Percentiles rank a stretch among this genome's conserved stretches.
phyloP scores from a whole-genome alignment of 176 grass and related monocot species.

The Avena eriantha region DNA sequence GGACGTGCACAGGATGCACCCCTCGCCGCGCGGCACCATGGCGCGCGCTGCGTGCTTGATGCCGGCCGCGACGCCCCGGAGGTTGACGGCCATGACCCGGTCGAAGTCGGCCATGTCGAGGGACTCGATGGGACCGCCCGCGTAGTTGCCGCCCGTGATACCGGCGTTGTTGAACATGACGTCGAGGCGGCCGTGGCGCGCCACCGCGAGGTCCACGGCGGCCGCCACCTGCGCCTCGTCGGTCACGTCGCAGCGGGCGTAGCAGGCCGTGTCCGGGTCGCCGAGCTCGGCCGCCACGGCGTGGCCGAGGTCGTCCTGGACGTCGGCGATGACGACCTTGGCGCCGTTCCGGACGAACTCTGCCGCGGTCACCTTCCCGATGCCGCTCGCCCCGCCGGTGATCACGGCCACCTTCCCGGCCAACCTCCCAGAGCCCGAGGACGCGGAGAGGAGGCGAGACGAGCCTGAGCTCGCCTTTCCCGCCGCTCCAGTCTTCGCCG shows the following conservation, averaged over 20 bases:
- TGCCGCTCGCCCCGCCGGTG: slow-evolving; percentile 43
- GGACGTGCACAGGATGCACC: slow-evolving; percentile 12
- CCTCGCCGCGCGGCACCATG: slow-evolving; percentile 44
- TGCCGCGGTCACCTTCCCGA: background rate
- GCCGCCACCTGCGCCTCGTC: slow-evolving; percentile 21
- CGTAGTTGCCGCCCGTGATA: background rate
- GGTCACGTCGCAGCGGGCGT: slow-evolving; percentile 10
- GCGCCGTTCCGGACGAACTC: slow-evolving; percentile 22
- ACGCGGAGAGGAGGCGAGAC: background rate
- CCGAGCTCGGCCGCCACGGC: background rate
- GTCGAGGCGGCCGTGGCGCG: slow-evolving; percentile 14
- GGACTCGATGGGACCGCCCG: background rate
- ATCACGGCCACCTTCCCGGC: slow-evolving; percentile 43
- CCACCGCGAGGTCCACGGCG: background rate
- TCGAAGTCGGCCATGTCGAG: slow-evolving; percentile 46
- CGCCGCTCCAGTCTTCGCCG: background rate
- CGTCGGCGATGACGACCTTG: slow-evolving; percentile 14
- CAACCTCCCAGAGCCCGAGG: background rate
- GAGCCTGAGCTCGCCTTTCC: background rate
- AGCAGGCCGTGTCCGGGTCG: background rate
- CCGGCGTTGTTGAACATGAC: slow-evolving; percentile 23
- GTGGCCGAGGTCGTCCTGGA: background rate
- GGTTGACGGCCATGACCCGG: slow-evolving; percentile 60
- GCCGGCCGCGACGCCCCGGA: slow-evolving; percentile 51
- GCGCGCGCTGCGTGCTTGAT: slow-evolving; percentile 74